A percentile compares a stretch with the other conserved stretches of the same genome.
These are phyloP conservation scores for Exsudoporus floridanus DNA, from an alignment of 1,284 basidiomycete species.

Conservation along the genomic window DNA sequence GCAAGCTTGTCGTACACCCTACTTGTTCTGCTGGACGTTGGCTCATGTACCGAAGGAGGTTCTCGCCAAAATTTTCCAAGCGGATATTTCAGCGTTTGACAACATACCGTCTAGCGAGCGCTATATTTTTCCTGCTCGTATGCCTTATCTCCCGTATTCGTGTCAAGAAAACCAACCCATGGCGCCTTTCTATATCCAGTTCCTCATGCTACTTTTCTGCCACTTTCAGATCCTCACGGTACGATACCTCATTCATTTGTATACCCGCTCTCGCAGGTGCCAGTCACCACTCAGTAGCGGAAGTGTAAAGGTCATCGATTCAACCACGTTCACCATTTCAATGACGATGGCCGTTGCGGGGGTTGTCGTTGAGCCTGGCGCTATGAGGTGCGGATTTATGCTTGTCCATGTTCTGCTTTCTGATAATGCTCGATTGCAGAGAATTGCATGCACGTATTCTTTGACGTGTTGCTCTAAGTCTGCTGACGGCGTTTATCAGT, in stretches of 20 bases:
- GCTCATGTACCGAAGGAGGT: slow-evolving; percentile 51
- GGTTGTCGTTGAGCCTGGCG: slow-evolving; percentile 54
- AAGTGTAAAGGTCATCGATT: slow-evolving; percentile 58
- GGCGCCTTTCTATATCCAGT: slow-evolving; percentile 30
- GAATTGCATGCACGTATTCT: slow-evolving; percentile 49
- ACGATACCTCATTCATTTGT: slow-evolving; percentile 51
- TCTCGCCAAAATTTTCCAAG: slow-evolving; percentile 51
- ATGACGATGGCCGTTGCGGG: slow-evolving; percentile 55
- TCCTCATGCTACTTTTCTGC: slow-evolving; percentile 47
- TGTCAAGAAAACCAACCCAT: background rate
- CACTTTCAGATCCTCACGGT: slow-evolving; percentile 49
- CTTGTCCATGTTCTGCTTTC: background rate
- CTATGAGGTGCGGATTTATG: slow-evolving; percentile 43
- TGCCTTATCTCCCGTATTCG: slow-evolving; percentile 13
- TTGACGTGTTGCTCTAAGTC: slow-evolving; percentile 50
- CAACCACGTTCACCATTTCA: slow-evolving; percentile 51
- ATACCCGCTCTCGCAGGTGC: slow-evolving; percentile 48
- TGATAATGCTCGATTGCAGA: slow-evolving; percentile 40
- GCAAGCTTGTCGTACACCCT: slow-evolving; percentile 9
- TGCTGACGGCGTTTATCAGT: slow-evolving; percentile 41
- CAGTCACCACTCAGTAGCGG: slow-evolving; percentile 56
- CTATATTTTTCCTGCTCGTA: slow-evolving; percentile 53
- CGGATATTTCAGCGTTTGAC: slow-evolving; percentile 41
- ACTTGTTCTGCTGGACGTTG: slow-evolving; percentile 27
- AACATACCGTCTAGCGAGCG: slow-evolving; percentile 47